Conservation (phyloP, 73 alveolate genomes). For the Tetrahymena thermophila region DNA sequence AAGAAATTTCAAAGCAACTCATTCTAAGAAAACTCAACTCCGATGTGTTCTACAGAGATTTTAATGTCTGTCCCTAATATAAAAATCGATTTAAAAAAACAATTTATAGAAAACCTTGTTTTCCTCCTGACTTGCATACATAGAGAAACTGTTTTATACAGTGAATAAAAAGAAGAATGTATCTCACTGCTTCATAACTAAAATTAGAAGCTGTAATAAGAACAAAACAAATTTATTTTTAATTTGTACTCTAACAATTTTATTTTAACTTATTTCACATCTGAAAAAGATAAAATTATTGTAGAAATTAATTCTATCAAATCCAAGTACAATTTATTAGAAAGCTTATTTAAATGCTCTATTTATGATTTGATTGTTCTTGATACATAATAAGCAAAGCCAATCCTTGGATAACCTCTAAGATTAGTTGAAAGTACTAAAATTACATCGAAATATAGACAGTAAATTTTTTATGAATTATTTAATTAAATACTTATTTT, state of each 20-base stretch:
- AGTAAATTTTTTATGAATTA: not conserved
- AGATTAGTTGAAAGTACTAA: not conserved
- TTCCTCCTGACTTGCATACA: not conserved
- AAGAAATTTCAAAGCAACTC: not conserved
- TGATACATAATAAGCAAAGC: not conserved
- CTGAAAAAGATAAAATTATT: not conserved
- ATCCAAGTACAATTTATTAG: not conserved
- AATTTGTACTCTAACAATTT: not conserved
- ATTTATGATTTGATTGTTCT: not conserved
- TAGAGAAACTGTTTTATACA: not conserved
- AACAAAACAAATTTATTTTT: not conserved
- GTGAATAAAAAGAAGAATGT: not conserved
- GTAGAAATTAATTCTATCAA: not conserved
- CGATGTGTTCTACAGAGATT: not conserved
- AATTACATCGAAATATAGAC: not conserved
- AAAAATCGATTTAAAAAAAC: not conserved
- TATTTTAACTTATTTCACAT: not conserved
- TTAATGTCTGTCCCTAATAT: not conserved
- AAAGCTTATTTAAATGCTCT: not conserved
- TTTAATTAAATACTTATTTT: no score
- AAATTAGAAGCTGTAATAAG: not conserved
- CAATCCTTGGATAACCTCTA: not conserved
- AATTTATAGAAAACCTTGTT: not conserved
- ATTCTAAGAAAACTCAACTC: not conserved
- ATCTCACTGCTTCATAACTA: not conserved